Evolutionary conservation across 352 stramenopile genomes (phyloP).

Genomic region (Phytophthora boehmeriae): DNA sequence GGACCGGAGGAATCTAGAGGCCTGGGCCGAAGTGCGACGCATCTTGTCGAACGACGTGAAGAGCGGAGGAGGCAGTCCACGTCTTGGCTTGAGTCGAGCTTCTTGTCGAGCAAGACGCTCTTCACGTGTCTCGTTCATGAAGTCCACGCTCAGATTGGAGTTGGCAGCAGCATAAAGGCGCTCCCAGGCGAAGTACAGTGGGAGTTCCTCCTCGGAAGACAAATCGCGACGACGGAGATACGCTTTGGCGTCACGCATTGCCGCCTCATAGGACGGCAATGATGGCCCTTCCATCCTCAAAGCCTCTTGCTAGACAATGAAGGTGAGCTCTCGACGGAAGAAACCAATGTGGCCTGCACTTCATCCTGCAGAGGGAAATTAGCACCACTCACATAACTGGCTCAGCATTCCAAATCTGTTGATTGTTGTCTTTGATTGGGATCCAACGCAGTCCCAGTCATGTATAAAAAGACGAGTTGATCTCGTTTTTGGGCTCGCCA

Average conservation of each 20-base stretch:
- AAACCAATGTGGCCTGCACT: slow-evolving; percentile 30
- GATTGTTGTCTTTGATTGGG: slow-evolving; percentile 11
- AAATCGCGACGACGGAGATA: slow-evolving; percentile 49
- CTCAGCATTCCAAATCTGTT: slow-evolving; percentile 25
- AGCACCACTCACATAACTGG: slow-evolving; percentile 18
- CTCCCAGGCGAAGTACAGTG: slow-evolving; percentile 64
- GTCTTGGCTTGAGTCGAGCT: slow-evolving; percentile 38
- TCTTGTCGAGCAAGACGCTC: slow-evolving; percentile 42
- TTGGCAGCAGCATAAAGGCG: slow-evolving; percentile 53
- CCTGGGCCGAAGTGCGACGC: slow-evolving; percentile 31
- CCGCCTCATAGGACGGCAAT: slow-evolving; percentile 41
- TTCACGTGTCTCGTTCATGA: slow-evolving; percentile 35
- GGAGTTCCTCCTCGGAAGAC: slow-evolving; percentile 51
- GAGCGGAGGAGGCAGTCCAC: slow-evolving; percentile 31
- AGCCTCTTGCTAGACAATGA: neutral
- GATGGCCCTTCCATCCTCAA: slow-evolving; percentile 21
- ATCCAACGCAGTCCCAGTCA: neutral
- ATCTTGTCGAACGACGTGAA: slow-evolving; percentile 37
- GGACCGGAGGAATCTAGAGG: slow-evolving; percentile 44
- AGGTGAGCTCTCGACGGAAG: slow-evolving; percentile 5
- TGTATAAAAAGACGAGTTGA: too few species aligned
- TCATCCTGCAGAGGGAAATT: slow-evolving; percentile 25
- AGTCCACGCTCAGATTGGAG: slow-evolving; percentile 52
- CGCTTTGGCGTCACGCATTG: slow-evolving; percentile 36
- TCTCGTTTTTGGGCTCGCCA: too few species aligned